Base-by-base conservation (phyloP, 306 rosid genomes). In the Macrotyloma uniflorum region DNA sequence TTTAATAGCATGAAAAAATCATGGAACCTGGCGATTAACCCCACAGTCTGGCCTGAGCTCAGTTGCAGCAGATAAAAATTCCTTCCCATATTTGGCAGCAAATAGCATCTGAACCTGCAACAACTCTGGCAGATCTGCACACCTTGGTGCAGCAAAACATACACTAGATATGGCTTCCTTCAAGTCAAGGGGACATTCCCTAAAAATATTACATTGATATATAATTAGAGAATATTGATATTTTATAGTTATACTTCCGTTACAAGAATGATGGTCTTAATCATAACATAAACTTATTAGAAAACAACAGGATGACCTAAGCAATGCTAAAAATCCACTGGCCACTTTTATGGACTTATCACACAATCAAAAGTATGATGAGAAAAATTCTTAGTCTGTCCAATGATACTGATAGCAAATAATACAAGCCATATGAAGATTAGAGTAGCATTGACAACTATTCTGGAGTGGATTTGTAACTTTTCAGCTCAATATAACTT, bases 101-200 rank as follows among this genome's bases (percentile, higher is more conserved):
- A 94, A 94, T 77, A 82, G 85, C 66, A 89, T 16, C 85, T 94
- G 98, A 86, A 92, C 98, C 86, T 94, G 98, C 80, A 90, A 77
- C 82, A 94, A 83, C 86, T 94, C 98, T 1, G 97, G 86, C 53
- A 94, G 89, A 86, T 92, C 97, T 3, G 98, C 93, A 77, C 98
- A 92, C 77, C 98, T 89, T 57, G 98, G 98, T 42, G 98, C 98
- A 40, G 97, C 97, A 88, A 94, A 94, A 84, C 97, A 89, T 79
- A 94, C 80, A 71, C 97, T 92, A 32, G 97, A 90, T 87, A 94
- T 92, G 61, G 98, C 97, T 87, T 92, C 98, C 83, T 94, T 94
- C 90, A 94, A 89, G 83, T 94, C 98, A 57, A 94, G 50, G 70
- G 98, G 98, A 43, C 93, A 88, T 85, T 94, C 98, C 90, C 98